A percentile compares a stretch with the other conserved stretches of the same genome.
Evolutionary conservation across 1,284 basidiomycete species (phyloP).

Genomic region (Trichosporon coremiiforme): DNA sequence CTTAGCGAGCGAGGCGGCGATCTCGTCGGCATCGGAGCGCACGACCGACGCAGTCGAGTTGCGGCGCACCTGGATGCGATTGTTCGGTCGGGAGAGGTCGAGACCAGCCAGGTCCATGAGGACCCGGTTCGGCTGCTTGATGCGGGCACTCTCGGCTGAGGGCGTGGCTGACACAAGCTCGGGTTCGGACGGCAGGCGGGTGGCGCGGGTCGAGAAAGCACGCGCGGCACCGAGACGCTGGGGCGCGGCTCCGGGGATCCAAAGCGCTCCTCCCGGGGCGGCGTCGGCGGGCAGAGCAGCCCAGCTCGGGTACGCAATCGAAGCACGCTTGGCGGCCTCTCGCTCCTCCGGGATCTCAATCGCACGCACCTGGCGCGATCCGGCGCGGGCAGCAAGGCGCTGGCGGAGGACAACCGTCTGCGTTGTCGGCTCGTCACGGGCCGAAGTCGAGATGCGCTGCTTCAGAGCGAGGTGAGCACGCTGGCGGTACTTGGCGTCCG

Average conservation of each 20-base stretch:
- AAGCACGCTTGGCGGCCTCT: constrained; percentile 8
- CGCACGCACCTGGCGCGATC: constrained; percentile 34
- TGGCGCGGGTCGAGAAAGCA: constrained; percentile 37
- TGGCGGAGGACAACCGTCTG: constrained; percentile 30
- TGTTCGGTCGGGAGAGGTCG: constrained; percentile 36
- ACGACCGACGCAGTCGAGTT: constrained; percentile 42
- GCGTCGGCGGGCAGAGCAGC: constrained; percentile 28
- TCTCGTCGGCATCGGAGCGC: constrained; percentile 23
- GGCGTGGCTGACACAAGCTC: constrained; percentile 25
- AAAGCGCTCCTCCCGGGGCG: constrained; percentile 27
- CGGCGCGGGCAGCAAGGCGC: constrained; percentile 30
- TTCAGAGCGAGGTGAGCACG: constrained; percentile 27
- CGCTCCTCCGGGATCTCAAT: constrained; percentile 31
- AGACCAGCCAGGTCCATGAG: constrained; percentile 51
- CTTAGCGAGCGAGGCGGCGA: constrained; percentile 2
- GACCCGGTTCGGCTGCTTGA: constrained; percentile 43
- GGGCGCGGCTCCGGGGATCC: constrained; percentile 29
- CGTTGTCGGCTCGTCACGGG: constrained; percentile 23
- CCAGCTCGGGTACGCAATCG: constrained; percentile 32
- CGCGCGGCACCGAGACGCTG: constrained; percentile 32
- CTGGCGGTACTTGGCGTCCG: constrained; percentile 25
- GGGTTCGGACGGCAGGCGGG: constrained; percentile 2
- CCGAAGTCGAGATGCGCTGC: constrained; percentile 27
- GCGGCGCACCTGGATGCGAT: constrained; percentile 35
- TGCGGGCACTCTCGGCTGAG: constrained; percentile 25